Base-by-base conservation (phyloP, 1,284 basidiomycete species). In the Ceratobasidium sp. region DNA sequence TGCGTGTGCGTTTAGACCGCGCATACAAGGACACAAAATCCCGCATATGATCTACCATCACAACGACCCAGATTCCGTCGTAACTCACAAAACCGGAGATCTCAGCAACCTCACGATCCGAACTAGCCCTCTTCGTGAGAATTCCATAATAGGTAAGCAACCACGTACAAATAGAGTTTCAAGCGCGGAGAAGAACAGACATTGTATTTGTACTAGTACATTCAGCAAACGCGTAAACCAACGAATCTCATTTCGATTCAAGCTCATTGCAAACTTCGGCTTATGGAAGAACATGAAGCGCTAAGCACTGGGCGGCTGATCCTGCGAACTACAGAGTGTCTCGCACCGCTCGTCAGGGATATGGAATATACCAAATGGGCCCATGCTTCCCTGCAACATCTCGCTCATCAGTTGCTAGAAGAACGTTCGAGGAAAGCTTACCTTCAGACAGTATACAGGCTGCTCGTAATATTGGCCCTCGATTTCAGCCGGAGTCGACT, bases 111-210 rank as follows among this genome's bases (percentile, higher is more conserved):
- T 10, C 56, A 58, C 33, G 56, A 58, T 58, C 53, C 31, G 15
- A 58, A 31, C 56, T 58, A 58, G 56, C 56, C 56, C 56, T 58
- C 56, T 58, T 58, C 56, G 56, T 58, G 56, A 58, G 56, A 58
- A 58, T 3, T 33, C 56, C 31, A 33, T 35, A 58, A 20, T 17
- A 58, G 56, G 56, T 35, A 58, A 58, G 28, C 56, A 35, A 13
- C 13, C 7, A 42, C 13, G 26, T 31, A 58, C 56, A 58, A 33
- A 58, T 11, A 17, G 31, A 17, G 6, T 3, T 26, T 58, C 56
- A 42, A 42, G 7, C 39, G 39, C 13, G 39, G 5, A 42, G 13
- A 42, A 13, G 13, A 42, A 42, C 39, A 42, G 39, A n/a, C n/a
- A n/a, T n/a, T n/a, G n/a, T n/a, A n/a, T n/a, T n/a, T 13, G 39